phyloP scores from a whole-genome alignment of 192 early-diverging fungal species.

The Gonapodya sp. region DNA sequence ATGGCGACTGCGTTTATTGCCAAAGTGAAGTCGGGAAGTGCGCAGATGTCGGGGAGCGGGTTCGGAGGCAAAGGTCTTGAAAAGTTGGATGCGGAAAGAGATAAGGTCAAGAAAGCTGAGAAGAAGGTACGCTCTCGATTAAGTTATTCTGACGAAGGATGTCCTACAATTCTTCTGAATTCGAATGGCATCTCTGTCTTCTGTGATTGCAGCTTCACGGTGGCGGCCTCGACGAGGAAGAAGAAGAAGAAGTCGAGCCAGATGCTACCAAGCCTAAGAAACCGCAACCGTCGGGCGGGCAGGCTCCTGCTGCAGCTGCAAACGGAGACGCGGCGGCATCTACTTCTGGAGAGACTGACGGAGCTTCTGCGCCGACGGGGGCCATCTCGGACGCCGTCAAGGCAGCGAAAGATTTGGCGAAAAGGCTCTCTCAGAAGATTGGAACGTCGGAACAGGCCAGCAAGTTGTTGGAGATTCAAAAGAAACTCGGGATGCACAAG shows the following conservation, averaged over 20 bases:
- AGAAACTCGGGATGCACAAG: neutral
- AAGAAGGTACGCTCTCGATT: slow-evolving; percentile 51
- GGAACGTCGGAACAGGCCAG: neutral
- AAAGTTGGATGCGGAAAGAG: slow-evolving; percentile 84
- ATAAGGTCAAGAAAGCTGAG: slow-evolving; percentile 81
- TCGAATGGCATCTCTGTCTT: neutral
- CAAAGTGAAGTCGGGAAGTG: slow-evolving; percentile 70
- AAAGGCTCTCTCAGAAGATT: slow-evolving; percentile 8
- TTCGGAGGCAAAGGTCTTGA: slow-evolving; percentile 98
- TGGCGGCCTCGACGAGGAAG: slow-evolving; percentile 15
- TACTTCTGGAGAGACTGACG: neutral
- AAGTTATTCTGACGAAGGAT: neutral
- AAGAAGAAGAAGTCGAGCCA: slow-evolving; percentile 17
- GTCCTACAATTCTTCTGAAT: neutral
- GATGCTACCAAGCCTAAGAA: slow-evolving; percentile 19
- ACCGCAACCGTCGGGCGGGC: too few species aligned
- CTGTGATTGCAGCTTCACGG: slow-evolving; percentile 17
- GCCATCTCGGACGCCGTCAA: slow-evolving; percentile 7
- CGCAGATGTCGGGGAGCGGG: slow-evolving; percentile 58
- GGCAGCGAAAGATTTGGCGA: slow-evolving; percentile 7
- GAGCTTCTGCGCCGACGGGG: neutral
- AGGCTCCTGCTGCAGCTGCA: slow-evolving; percentile 12
- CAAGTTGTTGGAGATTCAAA: neutral
- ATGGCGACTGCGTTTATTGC: slow-evolving; percentile 69
- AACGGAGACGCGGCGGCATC: neutral